A percentile compares a stretch with the other conserved stretches of the same genome.
phyloP scores from a whole-genome alignment of 768 basidiomycete species.

The Calocybe gangraenosa region DNA sequence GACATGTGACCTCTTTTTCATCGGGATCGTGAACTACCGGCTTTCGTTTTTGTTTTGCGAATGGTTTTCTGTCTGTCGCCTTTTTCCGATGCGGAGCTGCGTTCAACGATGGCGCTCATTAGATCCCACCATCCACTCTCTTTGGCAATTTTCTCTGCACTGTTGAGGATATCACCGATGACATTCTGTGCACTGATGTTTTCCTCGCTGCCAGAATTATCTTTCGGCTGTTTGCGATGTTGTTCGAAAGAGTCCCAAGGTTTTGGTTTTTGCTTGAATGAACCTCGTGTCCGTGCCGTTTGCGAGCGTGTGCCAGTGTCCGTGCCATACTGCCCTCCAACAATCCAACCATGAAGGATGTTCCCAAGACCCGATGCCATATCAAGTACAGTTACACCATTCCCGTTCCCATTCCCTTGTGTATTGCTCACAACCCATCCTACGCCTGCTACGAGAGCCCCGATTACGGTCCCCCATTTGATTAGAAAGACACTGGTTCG shows the following conservation, averaged over 20 bases:
- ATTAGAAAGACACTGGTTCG: slow-evolving; percentile 63
- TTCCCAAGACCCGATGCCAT: slow-evolving; percentile 36
- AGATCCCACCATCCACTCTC: slow-evolving; percentile 30
- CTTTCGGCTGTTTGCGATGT: slow-evolving; percentile 59
- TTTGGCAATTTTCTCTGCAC: slow-evolving; percentile 20
- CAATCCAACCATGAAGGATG: slow-evolving; percentile 38
- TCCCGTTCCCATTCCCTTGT: slow-evolving; percentile 24
- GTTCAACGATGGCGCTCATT: slow-evolving; percentile 20
- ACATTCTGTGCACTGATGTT: slow-evolving; percentile 39
- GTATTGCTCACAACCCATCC: slow-evolving; percentile 50
- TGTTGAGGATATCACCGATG: slow-evolving; percentile 38
- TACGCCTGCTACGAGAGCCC: slow-evolving; percentile 43
- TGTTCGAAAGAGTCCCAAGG: slow-evolving; percentile 66
- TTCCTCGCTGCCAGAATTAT: slow-evolving; percentile 21
- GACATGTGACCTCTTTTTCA: slow-evolving; percentile 11
- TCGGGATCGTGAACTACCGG: slow-evolving; percentile 24
- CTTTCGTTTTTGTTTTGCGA: slow-evolving; percentile 15
- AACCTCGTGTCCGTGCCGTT: slow-evolving; percentile 15
- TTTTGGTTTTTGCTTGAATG: slow-evolving; percentile 27
- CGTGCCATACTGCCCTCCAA: slow-evolving; percentile 27
- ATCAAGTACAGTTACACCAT: slow-evolving; percentile 31
- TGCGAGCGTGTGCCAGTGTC: slow-evolving; percentile 22
- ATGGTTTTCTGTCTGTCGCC: slow-evolving; percentile 14
- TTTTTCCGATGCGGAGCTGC: not conserved
- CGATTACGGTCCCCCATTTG: slow-evolving; percentile 72